Percentiles rank a stretch among this genome's conserved stretches.
Conservation (phyloP, 495 filamentous ascomycete genomes). For the Aspergillus sclerotiicarbonarius region DNA sequence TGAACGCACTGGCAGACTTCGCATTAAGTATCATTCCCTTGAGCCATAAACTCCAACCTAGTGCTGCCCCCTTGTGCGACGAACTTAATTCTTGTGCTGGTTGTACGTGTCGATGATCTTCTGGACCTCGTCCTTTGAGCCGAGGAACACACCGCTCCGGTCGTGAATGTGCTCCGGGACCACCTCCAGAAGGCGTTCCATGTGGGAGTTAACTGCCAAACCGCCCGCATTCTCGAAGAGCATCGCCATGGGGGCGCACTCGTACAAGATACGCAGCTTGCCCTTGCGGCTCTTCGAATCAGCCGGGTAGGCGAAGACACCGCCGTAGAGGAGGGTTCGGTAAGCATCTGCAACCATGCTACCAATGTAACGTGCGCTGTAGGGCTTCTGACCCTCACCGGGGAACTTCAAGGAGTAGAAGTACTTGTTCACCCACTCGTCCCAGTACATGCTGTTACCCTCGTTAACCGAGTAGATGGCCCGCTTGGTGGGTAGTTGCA, state of each 20-base stretch:
- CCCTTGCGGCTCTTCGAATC: slow-evolving; percentile 99
- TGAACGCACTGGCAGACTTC: background rate
- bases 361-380: slow-evolving; percentile 92
- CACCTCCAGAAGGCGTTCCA: slow-evolving; percentile 85
- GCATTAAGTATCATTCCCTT: background rate
- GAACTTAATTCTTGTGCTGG: slow-evolving; percentile 40
- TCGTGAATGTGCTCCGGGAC: slow-evolving; percentile 95
- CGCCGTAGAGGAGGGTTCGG: slow-evolving; percentile 90
- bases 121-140: slow-evolving; percentile 90
- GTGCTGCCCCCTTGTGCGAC: background rate
- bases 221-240: slow-evolving; percentile 98
- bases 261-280: slow-evolving; percentile 95
- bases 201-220: slow-evolving; percentile 82
- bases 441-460: slow-evolving; percentile 96
- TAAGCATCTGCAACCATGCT: slow-evolving; percentile 99
- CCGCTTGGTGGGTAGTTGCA: slow-evolving; percentile 76
- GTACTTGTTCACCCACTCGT: slow-evolving; percentile 82
- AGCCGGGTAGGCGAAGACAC: slow-evolving; percentile 94
- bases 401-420: slow-evolving; percentile 84
- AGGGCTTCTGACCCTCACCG: slow-evolving; percentile 75
- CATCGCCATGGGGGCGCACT: slow-evolving; percentile 99
- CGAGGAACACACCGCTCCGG: slow-evolving; percentile 92
- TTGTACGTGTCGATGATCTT: slow-evolving; percentile 75
- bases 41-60: background rate
- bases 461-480: slow-evolving; percentile 98